Conservation (phyloP, 2,329 filamentous ascomycete species). For the Fusarium citri region DNA sequence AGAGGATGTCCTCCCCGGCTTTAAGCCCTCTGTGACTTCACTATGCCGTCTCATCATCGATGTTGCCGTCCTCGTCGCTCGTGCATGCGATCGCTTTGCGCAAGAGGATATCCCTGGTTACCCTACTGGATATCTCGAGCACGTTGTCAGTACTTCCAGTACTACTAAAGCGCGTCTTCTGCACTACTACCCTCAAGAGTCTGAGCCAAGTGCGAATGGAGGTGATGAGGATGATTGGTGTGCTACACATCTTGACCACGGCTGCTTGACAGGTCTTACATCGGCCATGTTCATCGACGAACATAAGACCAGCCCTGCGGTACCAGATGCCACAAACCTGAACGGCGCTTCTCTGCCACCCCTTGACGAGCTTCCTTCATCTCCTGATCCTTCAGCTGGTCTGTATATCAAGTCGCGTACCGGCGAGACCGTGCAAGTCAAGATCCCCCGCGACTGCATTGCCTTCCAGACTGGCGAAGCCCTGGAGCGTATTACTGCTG, state of each 20-base stretch:
- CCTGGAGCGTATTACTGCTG: conserved; percentile 89
- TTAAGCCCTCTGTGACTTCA: conserved; percentile 76
- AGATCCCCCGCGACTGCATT: conserved; percentile 89
- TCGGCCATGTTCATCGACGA: conserved; percentile 98
- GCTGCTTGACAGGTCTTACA: conserved; percentile 92
- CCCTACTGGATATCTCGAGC: conserved; percentile 81
- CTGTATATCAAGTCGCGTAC: conserved; percentile 93
- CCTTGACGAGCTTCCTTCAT: conserved; percentile 76
- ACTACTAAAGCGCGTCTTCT: conserved; percentile 92
- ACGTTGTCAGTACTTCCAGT: conserved; percentile 84
- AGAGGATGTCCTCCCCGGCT: conserved; percentile 76
- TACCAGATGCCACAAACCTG: conserved; percentile 44
- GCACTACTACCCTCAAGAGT: conserved; percentile 85
- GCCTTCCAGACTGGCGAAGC: conserved; percentile 97
- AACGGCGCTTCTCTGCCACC: conserved; percentile 55
- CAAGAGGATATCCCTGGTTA: conserved; percentile 82
- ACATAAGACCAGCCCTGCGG: conserved; percentile 54
- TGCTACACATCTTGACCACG: conserved; percentile 89
- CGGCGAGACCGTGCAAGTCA: conserved; percentile 87
- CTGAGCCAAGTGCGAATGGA: conserved; percentile 52
- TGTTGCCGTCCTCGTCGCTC: conserved; percentile 85
- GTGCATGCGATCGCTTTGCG: conserved; percentile 90
- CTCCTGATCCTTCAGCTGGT: conserved; percentile 86
- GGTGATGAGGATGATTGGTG: conserved; percentile 89
- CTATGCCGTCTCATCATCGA: conserved; percentile 90